Evolutionary conservation across 2,329 filamentous ascomycete genomes (phyloP).

Genomic region (Clarireedia homoeocarpa): DNA sequence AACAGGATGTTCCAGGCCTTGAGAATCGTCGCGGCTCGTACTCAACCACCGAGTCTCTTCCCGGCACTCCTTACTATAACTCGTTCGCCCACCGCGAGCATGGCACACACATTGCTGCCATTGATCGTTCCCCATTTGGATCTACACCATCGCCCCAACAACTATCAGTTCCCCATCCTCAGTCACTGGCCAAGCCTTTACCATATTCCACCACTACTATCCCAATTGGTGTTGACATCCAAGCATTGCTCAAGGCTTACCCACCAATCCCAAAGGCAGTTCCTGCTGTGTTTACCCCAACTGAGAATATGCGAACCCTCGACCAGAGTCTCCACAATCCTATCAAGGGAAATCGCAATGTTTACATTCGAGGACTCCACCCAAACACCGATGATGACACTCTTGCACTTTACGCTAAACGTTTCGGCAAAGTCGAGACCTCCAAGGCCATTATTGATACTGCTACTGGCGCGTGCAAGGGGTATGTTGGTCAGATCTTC

Average conservation of each 20-base stretch:
- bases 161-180: constrained; percentile 36
- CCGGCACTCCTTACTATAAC: constrained; percentile 58
- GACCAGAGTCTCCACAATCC: constrained; percentile 94
- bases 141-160: constrained; percentile 61
- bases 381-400: constrained; percentile 93
- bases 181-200: constrained; percentile 25
- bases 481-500: constrained; percentile 46
- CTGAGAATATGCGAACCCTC: constrained; percentile 78
- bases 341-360: constrained; percentile 85
- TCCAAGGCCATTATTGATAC: constrained; percentile 99
- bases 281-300: constrained; percentile 78
- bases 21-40: constrained; percentile 62
- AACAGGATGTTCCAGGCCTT: constrained; percentile 47
- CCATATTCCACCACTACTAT: constrained; percentile 28
- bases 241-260: constrained; percentile 63
- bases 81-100: constrained; percentile 50
- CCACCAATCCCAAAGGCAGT: constrained; percentile 82
- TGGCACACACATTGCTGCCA: constrained; percentile 48
- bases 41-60: constrained; percentile 59
- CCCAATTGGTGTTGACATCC: constrained; percentile 37
- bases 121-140: constrained; percentile 55
- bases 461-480: constrained; percentile 88
- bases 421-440: constrained; percentile 90
- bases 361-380: constrained; percentile 94
- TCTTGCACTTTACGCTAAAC: constrained; percentile 70